Evolutionary conservation across 129 eudicot species (phyloP), one percentile per base, ranked within the genome.

Genomic region (Tanacetum coccineum): DNA sequence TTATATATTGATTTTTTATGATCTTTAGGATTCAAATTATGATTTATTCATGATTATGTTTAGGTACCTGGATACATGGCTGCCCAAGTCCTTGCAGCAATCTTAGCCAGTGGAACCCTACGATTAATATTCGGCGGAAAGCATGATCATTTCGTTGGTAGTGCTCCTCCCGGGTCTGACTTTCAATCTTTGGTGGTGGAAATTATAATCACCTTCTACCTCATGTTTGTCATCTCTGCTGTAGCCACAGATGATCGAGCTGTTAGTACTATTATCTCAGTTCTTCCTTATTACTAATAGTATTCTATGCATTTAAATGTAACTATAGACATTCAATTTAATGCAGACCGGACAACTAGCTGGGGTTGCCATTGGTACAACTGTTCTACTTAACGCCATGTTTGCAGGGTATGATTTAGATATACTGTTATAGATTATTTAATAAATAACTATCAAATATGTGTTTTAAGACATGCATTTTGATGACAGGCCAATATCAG

Each of bases 261-360:
- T 14, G 97, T 91, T 0, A 84, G 95, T 76, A 28, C 18, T 63
- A 0, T 3, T 36, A 11, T 22, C 26, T 22, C 15, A 18, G 6
- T 11, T 58, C 44, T 56, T 6, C 46, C 13, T 59, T 58, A 30
- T 47, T 12, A 42, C 45, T 3, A 32, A 36, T 36, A 1, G 4
- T 12, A 45, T 30, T 59, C 15, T 13, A 22, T 9, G 19, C 51
- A 32, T 60, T 12, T 66, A 75, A 61, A 9, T 53, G 3, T 61
- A 68, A 60, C 4, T 8, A 25, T 10, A 21, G 20, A 6, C 10
- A 59, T 42, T 17, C 11, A n/a, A 32, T 13, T 22, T 66, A 3
- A 13, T 45, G 15, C 82, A 91, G 97, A 85, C 78, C 3, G 97
- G 94, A 63, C 90, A 91, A 74, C 84, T 91, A 62, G 97, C 96